These are phyloP conservation scores for Entomortierella chlamydospora DNA, from an alignment of 192 early-diverging fungal genomes.

Conservation along the genomic window DNA sequence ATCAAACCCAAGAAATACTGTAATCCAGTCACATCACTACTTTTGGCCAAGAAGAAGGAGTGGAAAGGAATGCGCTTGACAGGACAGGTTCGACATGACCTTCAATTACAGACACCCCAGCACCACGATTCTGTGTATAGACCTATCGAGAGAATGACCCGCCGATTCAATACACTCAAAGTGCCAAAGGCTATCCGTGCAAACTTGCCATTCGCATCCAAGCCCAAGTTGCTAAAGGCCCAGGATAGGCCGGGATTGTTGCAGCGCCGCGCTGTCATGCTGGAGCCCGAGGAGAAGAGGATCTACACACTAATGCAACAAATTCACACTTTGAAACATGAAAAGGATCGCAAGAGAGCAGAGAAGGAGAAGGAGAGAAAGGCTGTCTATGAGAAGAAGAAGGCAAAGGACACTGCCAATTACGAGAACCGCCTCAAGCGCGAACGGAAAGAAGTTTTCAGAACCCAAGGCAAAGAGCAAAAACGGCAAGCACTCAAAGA, in stretches of 20 bases:
- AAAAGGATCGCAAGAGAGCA: slow-evolving; percentile 85
- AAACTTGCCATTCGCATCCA: slow-evolving; percentile 89
- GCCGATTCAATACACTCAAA: slow-evolving; percentile 85
- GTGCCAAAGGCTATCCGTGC: slow-evolving; percentile 86
- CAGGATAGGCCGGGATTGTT: slow-evolving; percentile 64
- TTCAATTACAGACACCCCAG: slow-evolving; percentile 72
- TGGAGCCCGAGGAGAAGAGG: slow-evolving; percentile 93
- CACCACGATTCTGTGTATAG: slow-evolving; percentile 91
- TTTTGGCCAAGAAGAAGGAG: slow-evolving; percentile 77
- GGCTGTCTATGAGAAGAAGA: slow-evolving; percentile 66
- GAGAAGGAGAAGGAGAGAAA: slow-evolving; percentile 66
- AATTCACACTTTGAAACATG: slow-evolving; percentile 87
- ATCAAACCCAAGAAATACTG: slow-evolving; percentile 96
- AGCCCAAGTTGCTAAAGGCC: slow-evolving; percentile 77
- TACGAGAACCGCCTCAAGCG: slow-evolving; percentile 69
- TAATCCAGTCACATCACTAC: slow-evolving; percentile 96
- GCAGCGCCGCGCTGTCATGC: slow-evolving; percentile 83
- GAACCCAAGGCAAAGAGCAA: slow-evolving; percentile 66
- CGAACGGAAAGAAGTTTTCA: slow-evolving; percentile 74
- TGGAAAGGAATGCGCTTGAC: slow-evolving; percentile 93
- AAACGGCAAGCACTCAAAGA: slow-evolving; percentile 52
- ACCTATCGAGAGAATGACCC: slow-evolving; percentile 78
- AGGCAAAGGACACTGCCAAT: slow-evolving; percentile 59
- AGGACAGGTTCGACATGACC: slow-evolving; percentile 83
- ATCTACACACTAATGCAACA: slow-evolving; percentile 85